Percentiles rank a stretch among this genome's conserved stretches.
Evolutionary conservation across 306 rosid species (phyloP).

Genomic region (Prinsepia uniflora): DNA sequence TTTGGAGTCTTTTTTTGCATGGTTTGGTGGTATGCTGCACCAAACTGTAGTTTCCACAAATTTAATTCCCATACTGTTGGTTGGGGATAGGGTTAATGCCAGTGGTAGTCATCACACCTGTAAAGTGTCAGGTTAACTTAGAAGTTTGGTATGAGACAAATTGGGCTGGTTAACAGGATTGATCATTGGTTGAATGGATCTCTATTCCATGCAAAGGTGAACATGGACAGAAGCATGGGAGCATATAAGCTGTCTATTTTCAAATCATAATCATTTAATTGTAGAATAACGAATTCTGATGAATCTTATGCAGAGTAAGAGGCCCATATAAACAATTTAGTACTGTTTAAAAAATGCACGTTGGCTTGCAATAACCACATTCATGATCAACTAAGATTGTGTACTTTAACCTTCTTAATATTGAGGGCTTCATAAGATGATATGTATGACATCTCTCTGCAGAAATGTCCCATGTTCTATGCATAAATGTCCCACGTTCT

Average conservation of each 20-base stretch:
- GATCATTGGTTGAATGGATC: neutral
- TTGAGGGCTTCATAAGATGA: too few species aligned
- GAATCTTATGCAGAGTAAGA: neutral
- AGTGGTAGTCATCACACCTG: neutral
- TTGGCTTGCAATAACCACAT: neutral
- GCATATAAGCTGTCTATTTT: neutral
- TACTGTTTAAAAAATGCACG: neutral
- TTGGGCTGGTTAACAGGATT: slow-evolving; percentile 3
- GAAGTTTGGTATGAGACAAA: neutral
- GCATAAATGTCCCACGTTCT: too few species aligned
- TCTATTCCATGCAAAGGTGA: neutral
- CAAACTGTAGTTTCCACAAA: neutral
- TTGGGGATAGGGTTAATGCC: neutral
- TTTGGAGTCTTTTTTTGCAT: slow-evolving; percentile 4
- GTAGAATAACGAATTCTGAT: neutral
- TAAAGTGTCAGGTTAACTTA: neutral
- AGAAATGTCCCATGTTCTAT: too few species aligned
- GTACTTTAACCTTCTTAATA: neutral
- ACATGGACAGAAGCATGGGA: neutral
- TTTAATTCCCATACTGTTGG: neutral
- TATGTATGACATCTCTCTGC: too few species aligned
- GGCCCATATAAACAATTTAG: neutral
- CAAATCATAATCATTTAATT: neutral
- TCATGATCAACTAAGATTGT: neutral
- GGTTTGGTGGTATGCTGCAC: neutral